These are phyloP conservation scores for Ampelomyces quisqualis DNA, from an alignment of 2,329 filamentous ascomycete genomes.

Conservation along the genomic window DNA sequence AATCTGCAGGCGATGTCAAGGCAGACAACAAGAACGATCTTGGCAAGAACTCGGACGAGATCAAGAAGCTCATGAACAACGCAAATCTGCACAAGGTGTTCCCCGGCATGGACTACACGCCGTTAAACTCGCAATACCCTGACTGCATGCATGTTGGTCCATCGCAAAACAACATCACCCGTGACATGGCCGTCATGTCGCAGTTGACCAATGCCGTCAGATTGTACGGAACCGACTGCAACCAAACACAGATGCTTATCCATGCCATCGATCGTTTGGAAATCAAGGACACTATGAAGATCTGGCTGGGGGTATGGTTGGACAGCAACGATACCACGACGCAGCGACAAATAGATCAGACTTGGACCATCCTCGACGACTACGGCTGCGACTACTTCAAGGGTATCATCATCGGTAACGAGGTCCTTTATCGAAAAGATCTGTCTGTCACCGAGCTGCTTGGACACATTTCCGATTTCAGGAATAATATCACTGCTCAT, in stretches of 20 bases:
- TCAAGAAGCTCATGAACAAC: conserved; percentile 80
- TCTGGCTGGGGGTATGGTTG: conserved; percentile 95
- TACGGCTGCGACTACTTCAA: conserved; percentile 58
- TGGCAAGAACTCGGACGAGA: conserved; percentile 71
- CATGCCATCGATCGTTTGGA: conserved; percentile 75
- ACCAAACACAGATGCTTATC: conserved; percentile 92
- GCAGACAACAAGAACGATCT: conserved; percentile 74
- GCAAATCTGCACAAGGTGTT: conserved; percentile 85
- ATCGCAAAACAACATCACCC: conserved; percentile 91
- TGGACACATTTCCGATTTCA: conserved; percentile 65
- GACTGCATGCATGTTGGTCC: conserved; percentile 75
- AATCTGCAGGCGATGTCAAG: conserved; percentile 47
- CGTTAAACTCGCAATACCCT: conserved; percentile 86
- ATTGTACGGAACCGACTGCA: conserved; percentile 94
- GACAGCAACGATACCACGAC: conserved; percentile 83
- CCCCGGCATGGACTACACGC: conserved; percentile 92
- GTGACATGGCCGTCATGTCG: conserved; percentile 84
- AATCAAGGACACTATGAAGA: conserved; percentile 69
- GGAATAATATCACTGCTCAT: conserved; percentile 64
- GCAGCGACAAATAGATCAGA: conserved; percentile 73
- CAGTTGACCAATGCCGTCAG: conserved; percentile 86
- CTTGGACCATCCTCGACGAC: conserved; percentile 76
- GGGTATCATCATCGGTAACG: conserved; percentile 64
- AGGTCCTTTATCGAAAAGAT: conserved; percentile 63
- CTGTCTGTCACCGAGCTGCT: conserved; percentile 67